Evolutionary conservation across 139 green algal species (phyloP).

Genomic region (Chlamydomonas incerta): DNA sequence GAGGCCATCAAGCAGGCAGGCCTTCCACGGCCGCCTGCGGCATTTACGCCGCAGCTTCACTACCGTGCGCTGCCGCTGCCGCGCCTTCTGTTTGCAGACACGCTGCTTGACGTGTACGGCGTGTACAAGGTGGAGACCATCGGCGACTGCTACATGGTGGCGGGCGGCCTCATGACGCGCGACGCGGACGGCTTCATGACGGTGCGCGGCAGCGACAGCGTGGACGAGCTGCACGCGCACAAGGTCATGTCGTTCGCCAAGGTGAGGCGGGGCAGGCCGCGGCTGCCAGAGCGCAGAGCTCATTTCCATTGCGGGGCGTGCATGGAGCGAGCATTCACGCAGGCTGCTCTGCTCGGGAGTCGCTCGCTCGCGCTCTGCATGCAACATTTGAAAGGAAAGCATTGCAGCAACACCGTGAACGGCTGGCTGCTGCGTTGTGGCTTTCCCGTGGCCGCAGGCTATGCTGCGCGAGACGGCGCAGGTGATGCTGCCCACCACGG

Average conservation of each 20-base stretch:
- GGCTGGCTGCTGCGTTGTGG: background rate
- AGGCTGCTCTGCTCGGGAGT: no score
- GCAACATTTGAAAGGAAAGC: background rate
- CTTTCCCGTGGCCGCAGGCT: background rate
- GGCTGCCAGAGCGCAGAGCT: no score
- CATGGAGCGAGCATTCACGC: no score
- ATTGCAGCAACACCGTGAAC: no score
- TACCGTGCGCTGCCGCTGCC: no score
- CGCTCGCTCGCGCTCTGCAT: background rate
- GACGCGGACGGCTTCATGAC: conserved; percentile 40
- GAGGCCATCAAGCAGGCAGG: no score
- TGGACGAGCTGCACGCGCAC: conserved; percentile 39
- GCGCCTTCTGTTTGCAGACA: conserved; percentile 17
- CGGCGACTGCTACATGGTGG: conserved; percentile 42
- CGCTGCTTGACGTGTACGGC: conserved; percentile 49
- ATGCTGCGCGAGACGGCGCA: conserved; percentile 38
- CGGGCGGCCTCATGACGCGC: conserved; percentile 21
- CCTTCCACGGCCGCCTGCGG: no score
- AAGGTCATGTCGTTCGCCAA: conserved; percentile 42
- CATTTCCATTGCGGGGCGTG: no score
- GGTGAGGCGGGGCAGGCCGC: background rate
- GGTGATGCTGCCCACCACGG: conserved; percentile 40
- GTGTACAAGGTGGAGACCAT: conserved; percentile 55
- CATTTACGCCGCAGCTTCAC: no score
- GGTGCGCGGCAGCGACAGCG: conserved; percentile 10